phyloP scores from a whole-genome alignment of 2,329 filamentous ascomycete genomes.

The Trichoderma sp. region DNA sequence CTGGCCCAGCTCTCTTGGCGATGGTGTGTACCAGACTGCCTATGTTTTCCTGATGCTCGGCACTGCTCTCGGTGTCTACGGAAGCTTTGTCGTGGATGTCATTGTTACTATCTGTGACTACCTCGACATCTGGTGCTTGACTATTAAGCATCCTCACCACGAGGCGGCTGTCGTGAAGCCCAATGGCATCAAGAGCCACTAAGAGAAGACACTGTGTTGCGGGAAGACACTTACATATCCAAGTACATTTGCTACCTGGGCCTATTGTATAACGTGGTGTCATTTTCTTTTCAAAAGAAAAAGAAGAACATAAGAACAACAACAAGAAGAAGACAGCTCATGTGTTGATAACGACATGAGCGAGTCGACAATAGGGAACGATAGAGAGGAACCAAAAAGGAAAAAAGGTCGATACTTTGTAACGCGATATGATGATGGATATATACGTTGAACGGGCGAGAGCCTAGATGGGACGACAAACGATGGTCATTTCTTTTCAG shows the following conservation, averaged over 20 bases:
- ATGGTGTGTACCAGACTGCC: slow-evolving; percentile 82
- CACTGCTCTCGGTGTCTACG: slow-evolving; percentile 85
- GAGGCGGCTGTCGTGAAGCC: slow-evolving; percentile 40
- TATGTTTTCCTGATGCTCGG: slow-evolving; percentile 90
- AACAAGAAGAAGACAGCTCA: background rate
- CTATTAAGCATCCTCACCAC: slow-evolving; percentile 80
- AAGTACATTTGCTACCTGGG: background rate
- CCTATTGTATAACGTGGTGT: background rate
- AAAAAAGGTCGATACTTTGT: background rate
- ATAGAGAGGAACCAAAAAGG: background rate
- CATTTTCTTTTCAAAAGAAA: no score
- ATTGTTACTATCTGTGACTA: slow-evolving; percentile 98
- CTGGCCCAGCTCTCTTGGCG: slow-evolving; percentile 75
- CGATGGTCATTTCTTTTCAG: background rate
- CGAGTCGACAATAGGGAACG: background rate
- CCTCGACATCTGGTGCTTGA: slow-evolving; percentile 96
- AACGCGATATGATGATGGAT: slow-evolving; percentile 18
- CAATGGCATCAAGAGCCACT: slow-evolving; percentile 46
- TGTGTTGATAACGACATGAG: background rate
- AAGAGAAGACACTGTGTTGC: background rate
- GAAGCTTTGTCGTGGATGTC: slow-evolving; percentile 94
- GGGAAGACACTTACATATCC: background rate
- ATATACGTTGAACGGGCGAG: background rate
- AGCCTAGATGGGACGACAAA: background rate
- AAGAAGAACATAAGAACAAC: no score